Evolutionary conservation across 108 stramenopile species (phyloP).

Genomic region (Nitzschia palea): DNA sequence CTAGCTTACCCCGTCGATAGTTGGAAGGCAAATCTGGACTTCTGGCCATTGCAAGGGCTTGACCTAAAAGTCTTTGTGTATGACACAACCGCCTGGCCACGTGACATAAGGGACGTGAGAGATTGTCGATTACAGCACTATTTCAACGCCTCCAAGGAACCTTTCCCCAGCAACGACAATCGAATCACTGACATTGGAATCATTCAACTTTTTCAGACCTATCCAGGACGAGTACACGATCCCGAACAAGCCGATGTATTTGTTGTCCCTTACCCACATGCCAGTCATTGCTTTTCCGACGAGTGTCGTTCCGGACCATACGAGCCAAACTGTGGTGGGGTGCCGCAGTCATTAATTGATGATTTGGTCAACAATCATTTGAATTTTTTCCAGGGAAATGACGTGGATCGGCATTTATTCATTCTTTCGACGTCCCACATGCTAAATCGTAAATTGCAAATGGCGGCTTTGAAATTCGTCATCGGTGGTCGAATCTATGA

Average conservation of each 20-base stretch:
- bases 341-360: background rate
- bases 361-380: background rate
- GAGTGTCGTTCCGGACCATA: background rate
- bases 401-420: slow-evolving; percentile 11
- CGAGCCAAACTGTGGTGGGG: background rate
- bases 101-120: background rate
- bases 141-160: background rate
- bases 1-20: background rate
- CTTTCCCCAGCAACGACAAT: slow-evolving; percentile 3
- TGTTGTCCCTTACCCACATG: slow-evolving; percentile 41
- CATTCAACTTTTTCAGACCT: slow-evolving; percentile 17
- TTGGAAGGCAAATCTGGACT: background rate
- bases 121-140: background rate
- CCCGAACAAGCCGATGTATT: slow-evolving; percentile 29
- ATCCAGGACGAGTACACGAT: slow-evolving; percentile 23
- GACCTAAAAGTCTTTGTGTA: background rate
- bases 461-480: slow-evolving; percentile 1
- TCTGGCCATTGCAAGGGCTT: background rate
- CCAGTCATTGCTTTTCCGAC: slow-evolving; percentile 24
- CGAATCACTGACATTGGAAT: slow-evolving; percentile 15
- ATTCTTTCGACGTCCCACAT: background rate
- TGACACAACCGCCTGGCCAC: background rate
- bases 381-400: background rate
- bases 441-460: background rate
- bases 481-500: background rate